phyloP scores from a whole-genome alignment of 2,329 filamentous ascomycete species.

The Trichoderma brevicompactum region DNA sequence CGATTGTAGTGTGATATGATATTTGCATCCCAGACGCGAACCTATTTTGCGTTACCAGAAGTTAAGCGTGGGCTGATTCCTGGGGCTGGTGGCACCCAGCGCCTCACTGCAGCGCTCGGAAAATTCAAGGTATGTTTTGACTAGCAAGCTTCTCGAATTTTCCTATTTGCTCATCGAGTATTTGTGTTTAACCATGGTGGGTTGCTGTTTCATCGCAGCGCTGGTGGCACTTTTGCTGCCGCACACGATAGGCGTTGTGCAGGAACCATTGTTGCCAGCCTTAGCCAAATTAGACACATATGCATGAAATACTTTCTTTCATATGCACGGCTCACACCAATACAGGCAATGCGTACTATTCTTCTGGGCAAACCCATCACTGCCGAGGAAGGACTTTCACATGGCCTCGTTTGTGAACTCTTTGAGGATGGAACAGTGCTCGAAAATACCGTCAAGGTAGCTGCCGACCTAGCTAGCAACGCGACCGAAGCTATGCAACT shows the following conservation, averaged over 20 bases:
- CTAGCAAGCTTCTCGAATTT: not conserved
- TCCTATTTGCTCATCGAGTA: not conserved
- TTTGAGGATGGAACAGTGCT: constrained; percentile 37
- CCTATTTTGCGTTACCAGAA: constrained; percentile 48
- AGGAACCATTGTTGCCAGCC: constrained; percentile 3
- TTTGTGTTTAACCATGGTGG: constrained; percentile 4
- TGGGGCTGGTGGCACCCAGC: constrained; percentile 48
- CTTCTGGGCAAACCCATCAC: constrained; percentile 38
- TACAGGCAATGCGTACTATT: constrained; percentile 40
- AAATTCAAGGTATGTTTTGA: constrained; percentile 45
- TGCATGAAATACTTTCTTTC: not conserved
- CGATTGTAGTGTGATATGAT: constrained; percentile 45
- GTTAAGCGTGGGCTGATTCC: constrained; percentile 48
- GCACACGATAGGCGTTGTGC: constrained; percentile 5
- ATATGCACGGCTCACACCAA: constrained; percentile 5
- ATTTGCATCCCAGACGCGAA: constrained; percentile 40
- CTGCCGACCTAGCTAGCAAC: constrained; percentile 34
- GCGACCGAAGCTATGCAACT: constrained; percentile 37
- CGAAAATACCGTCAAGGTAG: constrained; percentile 35
- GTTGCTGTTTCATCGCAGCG: constrained; percentile 11
- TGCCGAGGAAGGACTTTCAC: constrained; percentile 35
- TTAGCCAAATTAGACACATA: not conserved
- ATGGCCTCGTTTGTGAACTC: constrained; percentile 37
- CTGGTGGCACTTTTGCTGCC: constrained; percentile 18
- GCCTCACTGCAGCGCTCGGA: constrained; percentile 47